These are phyloP conservation scores for Paraphaeosphaeria minitans DNA, from an alignment of 2,329 filamentous ascomycete species.

Conservation along the genomic window DNA sequence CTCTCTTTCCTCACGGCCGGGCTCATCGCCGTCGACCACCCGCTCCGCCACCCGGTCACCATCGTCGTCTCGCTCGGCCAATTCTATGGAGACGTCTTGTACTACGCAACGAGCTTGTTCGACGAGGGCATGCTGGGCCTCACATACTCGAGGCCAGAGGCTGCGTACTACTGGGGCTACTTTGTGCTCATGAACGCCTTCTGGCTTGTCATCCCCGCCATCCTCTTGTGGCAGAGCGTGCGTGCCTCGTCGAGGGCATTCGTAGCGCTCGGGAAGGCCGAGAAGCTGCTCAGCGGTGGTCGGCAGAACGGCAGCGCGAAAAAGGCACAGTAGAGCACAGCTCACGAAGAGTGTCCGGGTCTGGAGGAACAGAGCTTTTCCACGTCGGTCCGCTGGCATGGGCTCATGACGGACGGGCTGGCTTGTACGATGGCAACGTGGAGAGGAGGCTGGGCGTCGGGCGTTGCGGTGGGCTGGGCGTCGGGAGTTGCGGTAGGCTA, in stretches of 20 bases:
- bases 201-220: constrained; percentile 66
- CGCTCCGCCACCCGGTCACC: constrained; percentile 64
- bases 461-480: background rate
- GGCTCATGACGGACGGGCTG: background rate
- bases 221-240: constrained; percentile 43
- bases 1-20: constrained; percentile 63
- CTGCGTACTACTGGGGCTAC: constrained; percentile 69
- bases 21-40: constrained; percentile 59
- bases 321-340: constrained; percentile 33
- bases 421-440: background rate
- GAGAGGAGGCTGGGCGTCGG: background rate
- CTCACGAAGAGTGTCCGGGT: background rate
- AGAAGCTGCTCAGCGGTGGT: constrained; percentile 37
- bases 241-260: constrained; percentile 41
- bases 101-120: constrained; percentile 67
- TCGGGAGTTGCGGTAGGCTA: background rate
- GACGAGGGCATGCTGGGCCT: constrained; percentile 61
- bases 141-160: constrained; percentile 65
- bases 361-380: background rate
- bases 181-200: constrained; percentile 70
- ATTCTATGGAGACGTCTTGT: constrained; percentile 67
- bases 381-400: background rate
- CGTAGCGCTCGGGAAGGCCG: constrained; percentile 41
- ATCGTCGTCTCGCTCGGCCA: constrained; percentile 66
- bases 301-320: constrained; percentile 33